Base-by-base conservation (phyloP, 805 yeast species). In the Saccharomycopsis sp. region DNA sequence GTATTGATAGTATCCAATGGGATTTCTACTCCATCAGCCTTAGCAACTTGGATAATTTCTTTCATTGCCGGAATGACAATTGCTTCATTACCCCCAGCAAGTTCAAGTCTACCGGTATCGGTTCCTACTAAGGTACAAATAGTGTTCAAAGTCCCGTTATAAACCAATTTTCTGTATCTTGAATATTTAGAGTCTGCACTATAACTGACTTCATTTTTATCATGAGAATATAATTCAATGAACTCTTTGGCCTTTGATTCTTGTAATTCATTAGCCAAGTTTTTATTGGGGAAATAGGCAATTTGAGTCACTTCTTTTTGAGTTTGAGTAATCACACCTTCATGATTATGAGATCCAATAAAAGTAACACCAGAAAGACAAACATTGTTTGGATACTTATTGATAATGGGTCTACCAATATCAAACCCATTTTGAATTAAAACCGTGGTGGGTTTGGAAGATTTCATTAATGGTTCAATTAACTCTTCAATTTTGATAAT, bases 361-460 rank as follows among this genome's bases (percentile, higher is more conserved):
- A 74, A 65, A 29, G 79, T 70, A 29, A 79, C 75, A 6, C 85
- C 84, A 1, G 84, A 77, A 3, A 79, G 53, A 2, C 73, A 59
- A 2, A 63, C 61, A 40, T 63, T 66, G 13, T 60, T 54, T 1
- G 78, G 78, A 51, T 62, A 78, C 13, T 61, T 62, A n/a, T 54
- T 57, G 39, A 71, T 59, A 15, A 77, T 61, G 12, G 79, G 77
- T 47, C 64, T 62, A 42, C 76, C 87, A 37, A 74, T 65, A 47
- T 74, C 83, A 44, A 80, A 68, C 2, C 86, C 87, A 53, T 77
- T 79, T 56, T 79, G 86, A 39, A 79, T 59, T 41, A 80, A 62
- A 2, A 79, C 68, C 32, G 78, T 59, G 12, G 72, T 58, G 4
- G 79, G 68, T 21, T 41, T 36, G 20, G 50, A 59, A 1, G 64